Evolutionary conservation across 306 rosid species (phyloP), one percentile per base, ranked within the genome.

Genomic region (Cucumis hystrix): DNA sequence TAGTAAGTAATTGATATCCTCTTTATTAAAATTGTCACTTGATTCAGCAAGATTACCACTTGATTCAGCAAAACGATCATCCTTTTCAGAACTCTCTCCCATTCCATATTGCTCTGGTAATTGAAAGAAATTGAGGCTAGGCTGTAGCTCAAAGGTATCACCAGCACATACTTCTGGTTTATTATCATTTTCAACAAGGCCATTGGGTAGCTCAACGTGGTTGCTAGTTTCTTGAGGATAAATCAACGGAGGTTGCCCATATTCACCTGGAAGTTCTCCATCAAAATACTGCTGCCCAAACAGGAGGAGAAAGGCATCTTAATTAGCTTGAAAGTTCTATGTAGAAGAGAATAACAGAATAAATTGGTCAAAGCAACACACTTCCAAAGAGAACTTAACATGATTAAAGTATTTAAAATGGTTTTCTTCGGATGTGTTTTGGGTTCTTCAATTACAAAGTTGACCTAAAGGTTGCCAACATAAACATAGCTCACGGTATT

Each of bases 191-290:
- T 80, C 90, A 77, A 75, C 55, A 14, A 80, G 78, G 72, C 58
- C 81, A 79, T 74, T 81, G 54, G 84, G 83, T 69, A 82, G 82
- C 76, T 76, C 86, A 83, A 83, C 68, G 25, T 79, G 52, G 85
- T 79, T 84, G 80, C 91, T 86, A 17, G 87, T 79, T 76, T 93
- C 97, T 80, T 93, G 96, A 64, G 23, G 51, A 73, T 30, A 83
- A 58, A 72, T 84, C 6, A 8, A 12, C 1, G 86, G 89, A 82
- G 45, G 49, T 72, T 52, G 81, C 64, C 81, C 80, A 78, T 35
- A 25, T 68, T 78, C 89, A 62, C 52, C 21, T 17, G 78, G 81
- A 74, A 55, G 73, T 49, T 30, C 79, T 35, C 49, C 49, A 40
- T 83, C 85, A 39, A 85, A 78, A 43, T 77, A 56, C 97, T 91